Conservation (phyloP, 2,329 filamentous ascomycete species). For the Aspergillus chevalieri region DNA sequence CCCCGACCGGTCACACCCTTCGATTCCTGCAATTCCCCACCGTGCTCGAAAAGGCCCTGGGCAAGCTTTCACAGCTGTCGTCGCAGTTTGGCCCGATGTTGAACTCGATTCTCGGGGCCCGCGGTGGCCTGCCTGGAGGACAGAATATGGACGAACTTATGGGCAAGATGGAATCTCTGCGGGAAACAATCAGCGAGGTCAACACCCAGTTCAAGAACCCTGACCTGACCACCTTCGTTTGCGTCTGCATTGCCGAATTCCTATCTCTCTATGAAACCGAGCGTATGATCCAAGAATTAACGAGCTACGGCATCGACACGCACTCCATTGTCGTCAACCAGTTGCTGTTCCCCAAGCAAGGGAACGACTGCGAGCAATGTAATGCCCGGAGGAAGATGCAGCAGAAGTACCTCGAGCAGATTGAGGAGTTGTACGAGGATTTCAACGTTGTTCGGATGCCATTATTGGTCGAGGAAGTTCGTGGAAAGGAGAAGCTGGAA, state of each 20-base stretch:
- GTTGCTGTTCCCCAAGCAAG: conserved; percentile 81
- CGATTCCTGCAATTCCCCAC: conserved; percentile 98
- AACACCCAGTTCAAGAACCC: conserved; percentile 98
- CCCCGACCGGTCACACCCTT: conserved; percentile 93
- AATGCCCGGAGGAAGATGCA: conserved; percentile 95
- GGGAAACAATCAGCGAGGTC: conserved; percentile 89
- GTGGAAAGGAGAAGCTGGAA: conserved; percentile 89
- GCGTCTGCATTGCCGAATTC: conserved; percentile 97
- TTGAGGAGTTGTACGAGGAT: conserved; percentile 96
- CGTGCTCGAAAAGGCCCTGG: conserved; percentile 96
- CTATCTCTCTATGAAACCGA: conserved; percentile 96
- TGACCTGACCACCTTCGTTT: conserved; percentile 92
- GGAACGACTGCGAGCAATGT: conserved; percentile 88
- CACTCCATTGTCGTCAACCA: conserved; percentile 98
- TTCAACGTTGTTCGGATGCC: conserved; percentile 99
- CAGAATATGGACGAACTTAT: conserved; percentile 88
- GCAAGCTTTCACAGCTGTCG: conserved; percentile 90
- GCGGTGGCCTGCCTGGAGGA: conserved; percentile 77
- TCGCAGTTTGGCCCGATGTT: conserved; percentile 93
- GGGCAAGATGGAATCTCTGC: conserved; percentile 86
- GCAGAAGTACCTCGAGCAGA: conserved; percentile 98
- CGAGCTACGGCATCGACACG: conserved; percentile 88
- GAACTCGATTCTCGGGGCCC: conserved; percentile 79
- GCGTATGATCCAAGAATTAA: conserved; percentile 97
- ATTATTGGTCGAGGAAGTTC: conserved; percentile 85